Percentiles rank a stretch among this genome's conserved stretches.
phyloP scores from a whole-genome alignment of 768 basidiomycete genomes.

The Mycena albidolilacea region DNA sequence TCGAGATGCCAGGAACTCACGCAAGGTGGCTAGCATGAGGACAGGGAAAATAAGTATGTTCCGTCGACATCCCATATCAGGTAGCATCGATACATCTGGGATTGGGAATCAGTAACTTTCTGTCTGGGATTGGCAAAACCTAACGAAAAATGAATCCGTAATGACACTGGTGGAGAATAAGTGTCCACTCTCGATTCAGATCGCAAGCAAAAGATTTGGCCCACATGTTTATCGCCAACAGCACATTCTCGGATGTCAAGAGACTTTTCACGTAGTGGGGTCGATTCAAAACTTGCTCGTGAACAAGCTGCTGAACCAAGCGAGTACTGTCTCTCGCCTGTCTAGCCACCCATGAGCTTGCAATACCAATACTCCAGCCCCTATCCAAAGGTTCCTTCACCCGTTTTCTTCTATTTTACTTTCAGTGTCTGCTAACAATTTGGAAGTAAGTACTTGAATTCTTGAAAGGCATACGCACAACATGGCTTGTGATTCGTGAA shows the following conservation, averaged over 20 bases:
- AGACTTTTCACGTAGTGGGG: not conserved
- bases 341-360: too few relatives aligned
- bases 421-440: too few relatives aligned
- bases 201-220: not conserved
- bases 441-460: too few relatives aligned
- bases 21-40: not conserved
- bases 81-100: not conserved
- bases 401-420: too few relatives aligned
- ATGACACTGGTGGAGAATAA: not conserved
- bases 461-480: too few relatives aligned
- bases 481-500: too few relatives aligned
- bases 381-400: too few relatives aligned
- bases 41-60: not conserved
- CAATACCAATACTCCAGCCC: too few relatives aligned
- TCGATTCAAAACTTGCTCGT: not conserved
- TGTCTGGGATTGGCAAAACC: not conserved
- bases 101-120: not conserved
- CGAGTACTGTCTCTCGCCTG: not conserved
- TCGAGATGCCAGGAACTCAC: not conserved
- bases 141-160: not conserved
- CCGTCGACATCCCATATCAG: not conserved
- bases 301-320: not conserved
- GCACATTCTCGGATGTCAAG: not conserved
- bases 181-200: not conserved
- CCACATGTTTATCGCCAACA: not conserved